Percentiles rank a stretch among this genome's conserved stretches.
Evolutionary conservation across 2,329 filamentous ascomycete species (phyloP).

Genomic region (Davidsoniella australis): DNA sequence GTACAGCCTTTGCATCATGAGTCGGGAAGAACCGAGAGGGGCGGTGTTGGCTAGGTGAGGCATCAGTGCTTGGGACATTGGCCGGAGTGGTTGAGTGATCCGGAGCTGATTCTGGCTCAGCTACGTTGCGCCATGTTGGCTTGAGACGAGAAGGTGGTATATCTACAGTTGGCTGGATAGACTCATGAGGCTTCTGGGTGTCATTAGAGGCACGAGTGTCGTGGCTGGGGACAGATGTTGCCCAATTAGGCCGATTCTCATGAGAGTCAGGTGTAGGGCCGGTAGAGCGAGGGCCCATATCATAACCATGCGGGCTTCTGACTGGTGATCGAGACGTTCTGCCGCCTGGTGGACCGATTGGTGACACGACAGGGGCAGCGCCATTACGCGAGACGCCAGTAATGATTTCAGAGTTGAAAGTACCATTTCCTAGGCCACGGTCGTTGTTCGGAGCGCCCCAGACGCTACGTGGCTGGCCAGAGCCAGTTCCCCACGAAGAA

Average conservation of each 20-base stretch:
- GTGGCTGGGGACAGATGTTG: not conserved
- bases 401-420: slow-evolving; percentile 45
- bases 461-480: slow-evolving; percentile 40
- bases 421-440: slow-evolving; percentile 59
- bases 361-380: slow-evolving; percentile 23
- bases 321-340: not conserved
- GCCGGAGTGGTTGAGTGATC: not conserved
- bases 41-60: slow-evolving; percentile 27
- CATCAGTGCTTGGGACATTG: slow-evolving; percentile 12
- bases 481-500: slow-evolving; percentile 26
- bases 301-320: not conserved
- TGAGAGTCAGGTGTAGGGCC: not conserved
- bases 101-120: not conserved
- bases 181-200: not conserved
- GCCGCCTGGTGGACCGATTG: slow-evolving; percentile 24
- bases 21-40: slow-evolving; percentile 46
- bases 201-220: no score
- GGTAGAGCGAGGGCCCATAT: no score
- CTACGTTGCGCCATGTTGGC: slow-evolving; percentile 8
- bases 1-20: slow-evolving; percentile 30
- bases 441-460: slow-evolving; percentile 62
- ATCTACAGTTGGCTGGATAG: not conserved
- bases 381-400: slow-evolving; percentile 20
- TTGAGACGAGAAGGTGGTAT: slow-evolving; percentile 8
- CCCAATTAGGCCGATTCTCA: not conserved